Evolutionary conservation across 1,284 basidiomycete genomes (phyloP), one percentile per base, ranked within the genome.

Genomic region (Moniliophthora roreri): DNA sequence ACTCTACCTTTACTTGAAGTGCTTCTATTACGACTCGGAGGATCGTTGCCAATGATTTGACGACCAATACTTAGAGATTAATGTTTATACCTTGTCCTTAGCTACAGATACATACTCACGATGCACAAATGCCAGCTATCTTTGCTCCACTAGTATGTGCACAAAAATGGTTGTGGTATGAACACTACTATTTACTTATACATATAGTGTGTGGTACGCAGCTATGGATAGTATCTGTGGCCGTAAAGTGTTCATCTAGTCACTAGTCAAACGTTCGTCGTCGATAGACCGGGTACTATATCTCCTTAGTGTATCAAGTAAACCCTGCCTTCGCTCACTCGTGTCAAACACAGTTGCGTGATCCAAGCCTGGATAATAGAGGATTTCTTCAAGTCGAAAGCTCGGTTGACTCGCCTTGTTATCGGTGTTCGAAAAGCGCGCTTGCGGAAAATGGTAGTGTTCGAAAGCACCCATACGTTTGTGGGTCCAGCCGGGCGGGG

Each of bases 281-380:
- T 11, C 11, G 28, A 11, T 11, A 32, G 28, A 32, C 28, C 28
- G 6, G 28, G 28, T 18, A 46, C 11, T 28, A 39, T 79, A 80
- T 50, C 70, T 61, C 20, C 58, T 58, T 26, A 83, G 54, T 21
- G 80, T 69, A 7, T 70, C 66, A 5, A 81, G 51, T 55, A 84
- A 50, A 18, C 67, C 64, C 48, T 60, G 55, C 55, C 77, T 64
- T 47, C 65, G 61, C 52, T 64, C 55, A 55, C 44, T 61, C 21
- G 69, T 71, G 63, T 85, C 76, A 50, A 85, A 82, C 2, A 85
- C 72, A 50, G 69, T 77, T 32, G 82, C 75, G 60, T 87, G 84
- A 56, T 85, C 84, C 49, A 84, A 56, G 1, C 63, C 67, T 0
- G 71, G 70, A 53, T 75, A 78, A 56, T 72, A 85, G 36, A 83